These are phyloP conservation scores for Mycosphaerelloides madeirae DNA, from an alignment of 2,329 filamentous ascomycete genomes.

Conservation along the genomic window DNA sequence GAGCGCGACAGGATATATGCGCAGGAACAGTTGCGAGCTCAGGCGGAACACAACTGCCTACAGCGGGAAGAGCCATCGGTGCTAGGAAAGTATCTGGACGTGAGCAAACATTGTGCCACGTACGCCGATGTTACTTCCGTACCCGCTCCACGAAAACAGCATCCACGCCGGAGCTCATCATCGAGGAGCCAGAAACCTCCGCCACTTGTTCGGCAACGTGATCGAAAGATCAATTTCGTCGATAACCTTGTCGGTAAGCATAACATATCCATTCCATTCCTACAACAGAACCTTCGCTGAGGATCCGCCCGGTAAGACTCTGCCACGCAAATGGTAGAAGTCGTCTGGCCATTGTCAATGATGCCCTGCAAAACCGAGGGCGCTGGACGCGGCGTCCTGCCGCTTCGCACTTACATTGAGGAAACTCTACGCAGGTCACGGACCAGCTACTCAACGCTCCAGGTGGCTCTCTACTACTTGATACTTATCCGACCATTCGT, in stretches of 20 bases:
- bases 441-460: slow-evolving; percentile 94
- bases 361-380: slow-evolving; percentile 69
- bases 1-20: slow-evolving; percentile 22
- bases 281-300: slow-evolving; percentile 32
- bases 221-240: slow-evolving; percentile 92
- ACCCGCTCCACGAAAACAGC: slow-evolving; percentile 58
- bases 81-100: slow-evolving; percentile 9
- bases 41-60: slow-evolving; percentile 8
- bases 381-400: slow-evolving; percentile 70
- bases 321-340: slow-evolving; percentile 93
- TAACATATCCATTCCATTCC: slow-evolving; percentile 12
- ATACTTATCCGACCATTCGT: slow-evolving; percentile 90
- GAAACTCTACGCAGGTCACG: slow-evolving; percentile 91
- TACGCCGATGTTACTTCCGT: slow-evolving; percentile 43
- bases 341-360: slow-evolving; percentile 91
- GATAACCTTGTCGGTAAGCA: slow-evolving; percentile 94
- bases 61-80: slow-evolving; percentile 7
- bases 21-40: slow-evolving; percentile 16
- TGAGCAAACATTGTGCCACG: slow-evolving; percentile 20
- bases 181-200: slow-evolving; percentile 62
- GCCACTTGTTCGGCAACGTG: slow-evolving; percentile 74
- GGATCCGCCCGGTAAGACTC: slow-evolving; percentile 62
- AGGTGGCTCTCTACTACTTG: slow-evolving; percentile 94
- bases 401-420: slow-evolving; percentile 92
- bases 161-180: slow-evolving; percentile 55